Percentiles rank a stretch among this genome's conserved stretches.
phyloP scores from a whole-genome alignment of 331 rosid genomes.

The Prunus yedoensis region DNA sequence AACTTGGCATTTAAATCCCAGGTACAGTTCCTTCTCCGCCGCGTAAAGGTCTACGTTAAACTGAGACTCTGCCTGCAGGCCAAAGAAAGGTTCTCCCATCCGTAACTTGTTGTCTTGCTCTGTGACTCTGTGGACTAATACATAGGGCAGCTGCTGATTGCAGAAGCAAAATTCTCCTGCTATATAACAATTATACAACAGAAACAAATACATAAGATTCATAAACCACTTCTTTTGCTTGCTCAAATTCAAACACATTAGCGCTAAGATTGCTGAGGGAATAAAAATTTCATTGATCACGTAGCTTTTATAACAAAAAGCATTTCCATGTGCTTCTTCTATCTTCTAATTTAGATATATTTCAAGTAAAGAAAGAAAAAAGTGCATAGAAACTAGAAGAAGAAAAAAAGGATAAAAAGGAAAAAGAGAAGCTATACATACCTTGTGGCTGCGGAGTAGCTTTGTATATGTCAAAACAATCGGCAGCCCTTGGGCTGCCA shows the following conservation, averaged over 20 bases:
- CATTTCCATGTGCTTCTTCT: too few relatives aligned
- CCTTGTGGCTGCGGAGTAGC: constrained; percentile 2
- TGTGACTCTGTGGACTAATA: constrained; percentile 44
- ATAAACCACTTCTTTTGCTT: neutral
- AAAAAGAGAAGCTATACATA: neutral
- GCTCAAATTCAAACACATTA: neutral
- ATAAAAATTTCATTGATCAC: too few relatives aligned
- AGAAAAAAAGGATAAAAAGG: too few relatives aligned
- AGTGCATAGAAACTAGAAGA: neutral
- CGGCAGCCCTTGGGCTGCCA: constrained; percentile 61
- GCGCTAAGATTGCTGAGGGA: too few relatives aligned
- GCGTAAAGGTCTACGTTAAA: constrained; percentile 42
- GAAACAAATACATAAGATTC: neutral
- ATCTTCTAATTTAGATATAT: too few relatives aligned
- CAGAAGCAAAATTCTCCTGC: constrained; percentile 22
- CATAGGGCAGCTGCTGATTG: constrained; percentile 23
- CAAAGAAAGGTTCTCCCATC: constrained; percentile 28
- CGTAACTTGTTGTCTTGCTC: constrained; percentile 38
- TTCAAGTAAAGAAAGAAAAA: too few relatives aligned
- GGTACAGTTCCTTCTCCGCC: constrained; percentile 42
- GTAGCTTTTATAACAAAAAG: too few relatives aligned
- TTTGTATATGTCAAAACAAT: constrained; percentile 40
- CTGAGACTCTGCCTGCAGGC: constrained; percentile 21
- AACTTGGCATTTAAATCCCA: constrained; percentile 42
- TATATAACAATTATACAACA: neutral